phyloP scores from a whole-genome alignment of 768 basidiomycete genomes.

The Hemileccinum impolitum region DNA sequence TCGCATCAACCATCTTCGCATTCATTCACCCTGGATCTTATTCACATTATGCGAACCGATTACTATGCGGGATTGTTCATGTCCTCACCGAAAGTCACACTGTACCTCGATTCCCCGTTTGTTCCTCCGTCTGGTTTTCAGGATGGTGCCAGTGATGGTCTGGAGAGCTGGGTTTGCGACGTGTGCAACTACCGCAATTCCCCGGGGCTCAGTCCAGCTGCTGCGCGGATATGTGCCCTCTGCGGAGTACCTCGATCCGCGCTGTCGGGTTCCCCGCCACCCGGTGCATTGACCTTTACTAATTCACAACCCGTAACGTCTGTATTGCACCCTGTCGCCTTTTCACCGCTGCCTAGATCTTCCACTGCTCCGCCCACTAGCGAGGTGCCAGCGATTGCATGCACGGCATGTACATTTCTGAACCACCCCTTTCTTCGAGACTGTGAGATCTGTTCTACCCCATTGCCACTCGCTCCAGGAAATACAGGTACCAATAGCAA shows the following conservation, averaged over 20 bases:
- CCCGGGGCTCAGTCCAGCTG: slow-evolving; percentile 66
- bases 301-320: slow-evolving; percentile 39
- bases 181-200: slow-evolving; percentile 88
- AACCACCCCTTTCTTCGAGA: slow-evolving; percentile 70
- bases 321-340: slow-evolving; percentile 27
- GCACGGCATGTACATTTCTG: slow-evolving; percentile 88
- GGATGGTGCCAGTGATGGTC: slow-evolving; percentile 33
- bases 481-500: slow-evolving; percentile 35
- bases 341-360: slow-evolving; percentile 17
- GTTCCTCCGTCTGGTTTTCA: slow-evolving; percentile 23
- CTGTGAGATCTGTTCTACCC: slow-evolving; percentile 87
- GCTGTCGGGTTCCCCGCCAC: slow-evolving; percentile 24
- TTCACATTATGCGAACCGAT: slow-evolving; percentile 70
- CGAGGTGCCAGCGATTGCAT: slow-evolving; percentile 47
- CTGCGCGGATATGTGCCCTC: slow-evolving; percentile 67
- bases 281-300: slow-evolving; percentile 34
- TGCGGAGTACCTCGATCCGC: slow-evolving; percentile 73
- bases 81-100: slow-evolving; percentile 84
- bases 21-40: slow-evolving; percentile 70
- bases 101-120: slow-evolving; percentile 49
- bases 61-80: slow-evolving; percentile 88
- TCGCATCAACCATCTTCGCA: slow-evolving; percentile 40
- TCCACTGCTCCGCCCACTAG: slow-evolving; percentile 17
- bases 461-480: slow-evolving; percentile 42
- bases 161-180: slow-evolving; percentile 76